Conservation (phyloP, 495 filamentous ascomycete species). For the Aspergillus nanangensis region DNA sequence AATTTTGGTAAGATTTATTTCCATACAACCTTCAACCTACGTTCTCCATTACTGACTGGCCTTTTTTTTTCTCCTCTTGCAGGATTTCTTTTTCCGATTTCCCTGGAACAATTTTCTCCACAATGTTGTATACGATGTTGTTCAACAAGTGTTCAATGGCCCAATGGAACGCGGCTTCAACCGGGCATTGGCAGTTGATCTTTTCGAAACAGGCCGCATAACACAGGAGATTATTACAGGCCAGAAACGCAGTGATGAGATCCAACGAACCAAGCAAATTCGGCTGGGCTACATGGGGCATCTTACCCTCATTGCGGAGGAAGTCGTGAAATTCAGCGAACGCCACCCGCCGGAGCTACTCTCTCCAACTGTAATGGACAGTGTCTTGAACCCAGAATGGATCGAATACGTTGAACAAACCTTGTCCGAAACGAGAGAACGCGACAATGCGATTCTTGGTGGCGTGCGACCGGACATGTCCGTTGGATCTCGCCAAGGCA, state of each 20-base stretch:
- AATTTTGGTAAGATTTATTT: conserved; percentile 65
- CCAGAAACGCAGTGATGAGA: conserved; percentile 79
- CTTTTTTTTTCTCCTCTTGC: conserved; percentile 5
- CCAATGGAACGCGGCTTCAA: conserved; percentile 97
- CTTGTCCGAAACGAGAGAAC: conserved; percentile 87
- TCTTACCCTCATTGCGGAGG: conserved; percentile 93
- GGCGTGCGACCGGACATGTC: conserved; percentile 89
- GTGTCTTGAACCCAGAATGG: conserved; percentile 84
- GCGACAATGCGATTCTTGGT: conserved; percentile 97
- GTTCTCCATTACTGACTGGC: no score
- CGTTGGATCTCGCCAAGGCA: conserved; percentile 61
- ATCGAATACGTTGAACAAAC: conserved; percentile 94
- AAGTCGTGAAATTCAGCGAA: conserved; percentile 98
- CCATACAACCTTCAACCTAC: no score
- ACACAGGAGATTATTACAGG: conserved; percentile 90
- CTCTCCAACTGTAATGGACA: conserved; percentile 78
- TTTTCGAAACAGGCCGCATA: conserved; percentile 85
- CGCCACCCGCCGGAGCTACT: conserved; percentile 85
- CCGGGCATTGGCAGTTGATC: conserved; percentile 83
- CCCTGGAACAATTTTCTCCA: conserved; percentile 99
- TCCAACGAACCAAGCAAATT: conserved; percentile 75
- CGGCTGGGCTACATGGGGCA: conserved; percentile 98
- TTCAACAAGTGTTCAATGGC: conserved; percentile 99
- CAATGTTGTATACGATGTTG: conserved; percentile 98
- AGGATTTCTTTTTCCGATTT: conserved; percentile 97